Percentiles rank a stretch among this genome's conserved stretches.
Conservation (phyloP, 495 filamentous ascomycete genomes). For the Aspergillus biplanus region DNA sequence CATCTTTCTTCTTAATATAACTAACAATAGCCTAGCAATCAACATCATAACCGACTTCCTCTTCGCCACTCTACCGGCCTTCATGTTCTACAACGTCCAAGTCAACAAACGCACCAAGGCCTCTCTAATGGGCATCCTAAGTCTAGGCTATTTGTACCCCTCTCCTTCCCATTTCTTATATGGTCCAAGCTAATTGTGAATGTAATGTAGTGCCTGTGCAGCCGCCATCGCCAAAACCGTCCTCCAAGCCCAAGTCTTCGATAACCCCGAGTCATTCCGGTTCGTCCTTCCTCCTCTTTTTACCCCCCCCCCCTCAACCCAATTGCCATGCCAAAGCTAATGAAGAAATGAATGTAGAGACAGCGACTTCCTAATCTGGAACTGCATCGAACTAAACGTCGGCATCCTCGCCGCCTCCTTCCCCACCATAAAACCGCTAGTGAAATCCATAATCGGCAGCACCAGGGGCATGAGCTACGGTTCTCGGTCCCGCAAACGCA, state of each 20-base stretch:
- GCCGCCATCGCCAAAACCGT: conserved; percentile 51
- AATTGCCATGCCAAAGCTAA: neutral
- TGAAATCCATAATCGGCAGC: conserved; percentile 33
- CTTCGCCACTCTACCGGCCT: conserved; percentile 45
- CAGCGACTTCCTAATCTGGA: conserved; percentile 15
- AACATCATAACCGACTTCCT: conserved; percentile 49
- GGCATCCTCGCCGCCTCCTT: conserved; percentile 50
- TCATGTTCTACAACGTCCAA: conserved; percentile 37
- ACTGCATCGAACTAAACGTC: conserved; percentile 38
- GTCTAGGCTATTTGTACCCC: conserved; percentile 48
- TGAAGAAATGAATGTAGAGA: conserved; percentile 7
- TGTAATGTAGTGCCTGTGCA: conserved; percentile 48
- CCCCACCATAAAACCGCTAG: conserved; percentile 47
- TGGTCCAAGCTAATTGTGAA: too few species aligned
- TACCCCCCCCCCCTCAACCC: neutral
- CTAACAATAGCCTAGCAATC: conserved; percentile 32
- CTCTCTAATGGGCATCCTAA: conserved; percentile 45
- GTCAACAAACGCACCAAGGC: conserved; percentile 45
- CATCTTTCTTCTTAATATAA: too few species aligned
- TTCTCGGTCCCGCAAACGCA: conserved; percentile 23
- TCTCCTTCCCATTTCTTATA: conserved; percentile 12
- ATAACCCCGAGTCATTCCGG: conserved; percentile 38
- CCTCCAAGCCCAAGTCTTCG: conserved; percentile 33
- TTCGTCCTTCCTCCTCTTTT: neutral
- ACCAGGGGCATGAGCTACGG: conserved; percentile 22